Evolutionary conservation across 345 rosid genomes (phyloP).

Genomic region (Theobroma cacao): DNA sequence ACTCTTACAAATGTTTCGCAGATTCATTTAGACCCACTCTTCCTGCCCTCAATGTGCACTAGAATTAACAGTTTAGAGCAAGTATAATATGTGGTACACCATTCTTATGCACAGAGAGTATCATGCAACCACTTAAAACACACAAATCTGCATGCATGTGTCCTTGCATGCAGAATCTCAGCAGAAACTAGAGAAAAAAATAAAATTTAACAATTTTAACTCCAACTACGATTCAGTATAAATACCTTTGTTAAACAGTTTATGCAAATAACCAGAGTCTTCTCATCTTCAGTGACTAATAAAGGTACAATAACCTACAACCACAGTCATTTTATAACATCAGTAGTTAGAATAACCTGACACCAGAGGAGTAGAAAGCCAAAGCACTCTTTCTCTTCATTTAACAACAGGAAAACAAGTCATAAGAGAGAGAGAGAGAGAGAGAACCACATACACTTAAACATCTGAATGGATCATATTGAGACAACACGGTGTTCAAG

Average conservation of each 20-base stretch:
- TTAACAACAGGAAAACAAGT: background rate
- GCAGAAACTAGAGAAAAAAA: background rate
- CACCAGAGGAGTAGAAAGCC: background rate
- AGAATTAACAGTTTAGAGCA: background rate
- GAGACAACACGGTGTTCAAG: conserved; percentile 67
- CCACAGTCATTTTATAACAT: conserved; percentile 11
- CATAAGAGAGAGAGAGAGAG: conserved; percentile 5
- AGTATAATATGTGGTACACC: background rate
- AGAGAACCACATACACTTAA: conserved; percentile 63
- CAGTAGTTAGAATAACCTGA: conserved; percentile 12
- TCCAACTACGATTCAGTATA: background rate
- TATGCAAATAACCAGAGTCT: conserved; percentile 85
- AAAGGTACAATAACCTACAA: conserved; percentile 83
- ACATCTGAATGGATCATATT: conserved; percentile 95
- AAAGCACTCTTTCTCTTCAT: background rate
- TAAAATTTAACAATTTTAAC: background rate
- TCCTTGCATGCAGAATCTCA: background rate
- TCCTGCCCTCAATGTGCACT: background rate
- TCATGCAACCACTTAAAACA: background rate
- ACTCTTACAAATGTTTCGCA: background rate
- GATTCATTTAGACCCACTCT: background rate
- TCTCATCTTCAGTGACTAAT: conserved; percentile 90
- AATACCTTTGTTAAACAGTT: conserved; percentile 93
- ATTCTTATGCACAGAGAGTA: background rate
- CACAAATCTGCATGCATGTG: background rate